Base-by-base conservation (phyloP, 768 basidiomycete species). In the Rhodotorula diobovata region DNA sequence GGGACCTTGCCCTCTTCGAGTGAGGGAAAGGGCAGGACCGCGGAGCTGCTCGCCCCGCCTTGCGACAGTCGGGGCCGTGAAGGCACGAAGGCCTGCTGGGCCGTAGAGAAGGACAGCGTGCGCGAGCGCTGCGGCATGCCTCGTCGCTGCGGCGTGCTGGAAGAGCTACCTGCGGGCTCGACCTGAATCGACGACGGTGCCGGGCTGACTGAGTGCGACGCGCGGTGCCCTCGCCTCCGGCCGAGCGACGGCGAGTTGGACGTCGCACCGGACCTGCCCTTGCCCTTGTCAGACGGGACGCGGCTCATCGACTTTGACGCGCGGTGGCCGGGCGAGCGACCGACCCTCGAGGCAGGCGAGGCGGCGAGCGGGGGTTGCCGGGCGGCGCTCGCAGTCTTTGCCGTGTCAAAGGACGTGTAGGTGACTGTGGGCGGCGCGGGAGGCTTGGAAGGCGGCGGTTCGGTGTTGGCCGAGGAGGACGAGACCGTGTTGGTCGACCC, bases 11-110 rank as follows among this genome's bases (percentile, higher is more conserved):
- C 56, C 35, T 58, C 65, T 8, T 58, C 65, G 57, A 66, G n/a
- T 18, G 35, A 28, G 5, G 65, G 65, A 20, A 66, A 66, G 10
- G 64, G 64, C 11, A 66, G 15, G 12, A 12, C 46, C 16, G 20
- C 21, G 4, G 28, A 34, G 35, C 46, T 48, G 56, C 64, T 65
- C 32, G 63, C 23, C 35, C 15, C 32, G 18, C 55, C 23, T 21
- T 39, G n/a, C 41, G 65, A 11, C n/a, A 59, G 46, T 2, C 56
- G 46, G 0, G 65, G 56, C 4, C 46, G 46, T 4, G 56, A 9
- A 2, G 65, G 65, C 20, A 66, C 1, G 48, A 66, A 66, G 12
- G 65, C 65, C 55, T 66, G 65, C 57, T 66, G 56, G 10, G 65
- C 20, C 20, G 65, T 41, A 9, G 65, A 66, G 65, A 66, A 66